These are phyloP conservation scores for Colletotrichum navitas DNA, from an alignment of 2,329 filamentous ascomycete species.

Conservation along the genomic window DNA sequence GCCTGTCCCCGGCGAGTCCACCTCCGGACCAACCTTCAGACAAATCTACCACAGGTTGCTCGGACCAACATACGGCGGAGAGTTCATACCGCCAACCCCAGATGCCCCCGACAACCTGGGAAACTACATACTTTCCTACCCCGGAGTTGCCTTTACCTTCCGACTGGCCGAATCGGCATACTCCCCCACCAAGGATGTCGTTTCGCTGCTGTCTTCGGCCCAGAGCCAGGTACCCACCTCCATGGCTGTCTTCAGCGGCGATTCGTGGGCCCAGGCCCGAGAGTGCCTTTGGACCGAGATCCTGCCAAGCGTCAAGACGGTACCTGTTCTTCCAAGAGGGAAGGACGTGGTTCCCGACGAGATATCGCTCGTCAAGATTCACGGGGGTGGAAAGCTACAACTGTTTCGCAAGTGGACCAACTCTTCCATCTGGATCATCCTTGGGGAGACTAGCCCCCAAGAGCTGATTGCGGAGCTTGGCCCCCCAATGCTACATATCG, in stretches of 20 bases:
- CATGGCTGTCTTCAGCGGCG: conserved; percentile 91
- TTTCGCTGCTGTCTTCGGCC: conserved; percentile 81
- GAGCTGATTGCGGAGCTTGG: conserved; percentile 92
- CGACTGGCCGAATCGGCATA: conserved; percentile 80
- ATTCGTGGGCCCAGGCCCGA: conserved; percentile 90
- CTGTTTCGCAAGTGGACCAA: conserved; percentile 79
- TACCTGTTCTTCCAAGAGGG: conserved; percentile 75
- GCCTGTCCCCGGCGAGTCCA: conserved; percentile 47
- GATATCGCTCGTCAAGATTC: conserved; percentile 82
- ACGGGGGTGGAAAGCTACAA: conserved; percentile 84
- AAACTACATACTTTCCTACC: conserved; percentile 92
- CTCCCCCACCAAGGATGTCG: conserved; percentile 83
- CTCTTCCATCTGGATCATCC: conserved; percentile 75
- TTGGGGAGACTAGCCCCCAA: conserved; percentile 92
- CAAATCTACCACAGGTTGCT: conserved; percentile 95
- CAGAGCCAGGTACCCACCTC: conserved; percentile 82
- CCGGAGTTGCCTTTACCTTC: conserved; percentile 94
- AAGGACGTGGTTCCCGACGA: conserved; percentile 90
- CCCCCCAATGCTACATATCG: conserved; percentile 95
- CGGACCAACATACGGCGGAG: conserved; percentile 92
- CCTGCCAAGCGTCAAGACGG: conserved; percentile 80
- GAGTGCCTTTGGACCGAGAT: conserved; percentile 80
- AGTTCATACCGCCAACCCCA: conserved; percentile 79
- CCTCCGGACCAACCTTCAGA: conserved; percentile 80
- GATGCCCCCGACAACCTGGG: conserved; percentile 69